These are phyloP conservation scores for Tetrastigma voinierianum DNA, from an alignment of 164 flowering plant genomes.

Conservation along the genomic window DNA sequence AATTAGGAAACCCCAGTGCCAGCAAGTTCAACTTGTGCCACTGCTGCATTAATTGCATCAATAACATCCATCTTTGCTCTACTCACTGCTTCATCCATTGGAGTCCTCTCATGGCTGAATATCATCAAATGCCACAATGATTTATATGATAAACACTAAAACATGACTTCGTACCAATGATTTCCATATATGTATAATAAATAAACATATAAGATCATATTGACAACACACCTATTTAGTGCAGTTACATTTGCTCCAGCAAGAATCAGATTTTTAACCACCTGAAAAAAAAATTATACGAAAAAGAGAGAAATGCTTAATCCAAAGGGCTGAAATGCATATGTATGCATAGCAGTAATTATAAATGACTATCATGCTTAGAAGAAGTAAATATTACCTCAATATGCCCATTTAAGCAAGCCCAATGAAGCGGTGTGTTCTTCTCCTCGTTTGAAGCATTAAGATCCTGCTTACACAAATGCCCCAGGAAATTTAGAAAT, in stretches of 20 bases:
- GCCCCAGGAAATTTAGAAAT: not conserved
- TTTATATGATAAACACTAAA: not conserved
- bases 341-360: not conserved
- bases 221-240: constrained; percentile 63
- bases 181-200: not conserved
- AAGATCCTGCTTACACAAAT: constrained; percentile 52
- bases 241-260: constrained; percentile 65
- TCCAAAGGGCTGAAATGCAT: too few relatives aligned
- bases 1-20: constrained; percentile 42
- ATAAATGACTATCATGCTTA: not conserved
- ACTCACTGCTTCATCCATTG: constrained; percentile 82
- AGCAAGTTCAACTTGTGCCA: constrained; percentile 55
- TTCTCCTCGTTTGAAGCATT: constrained; percentile 73
- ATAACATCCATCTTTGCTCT: constrained; percentile 67
- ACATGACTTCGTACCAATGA: not conserved
- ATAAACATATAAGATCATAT: not conserved
- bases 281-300: constrained; percentile 32
- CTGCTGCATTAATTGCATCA: constrained; percentile 67
- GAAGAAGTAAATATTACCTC: constrained; percentile 44
- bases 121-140: constrained; percentile 14
- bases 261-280: constrained; percentile 62
- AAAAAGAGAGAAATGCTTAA: too few relatives aligned
- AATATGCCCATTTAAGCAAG: constrained; percentile 86
- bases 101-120: constrained; percentile 72
- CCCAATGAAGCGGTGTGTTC: constrained; percentile 95